A percentile compares a stretch with the other conserved stretches of the same genome.
phyloP scores from a whole-genome alignment of 2,329 filamentous ascomycete species.

The Chrysosporium keratinophilum region DNA sequence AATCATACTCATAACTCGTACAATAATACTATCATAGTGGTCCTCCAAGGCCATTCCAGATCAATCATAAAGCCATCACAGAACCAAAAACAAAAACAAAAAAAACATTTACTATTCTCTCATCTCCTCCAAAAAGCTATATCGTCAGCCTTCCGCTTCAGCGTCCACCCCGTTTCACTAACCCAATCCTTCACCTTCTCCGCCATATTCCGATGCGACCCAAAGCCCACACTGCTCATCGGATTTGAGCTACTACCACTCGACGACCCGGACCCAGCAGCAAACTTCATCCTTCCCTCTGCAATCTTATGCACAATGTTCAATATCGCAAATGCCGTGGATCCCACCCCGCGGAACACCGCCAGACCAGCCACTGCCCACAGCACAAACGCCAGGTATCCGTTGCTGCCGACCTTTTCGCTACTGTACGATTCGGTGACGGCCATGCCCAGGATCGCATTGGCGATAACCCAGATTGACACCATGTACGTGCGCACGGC shows the following conservation, averaged over 20 bases:
- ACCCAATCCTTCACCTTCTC: conserved; percentile 29
- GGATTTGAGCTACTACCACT: conserved; percentile 13
- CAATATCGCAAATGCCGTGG: conserved; percentile 69
- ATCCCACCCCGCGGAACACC: conserved; percentile 76
- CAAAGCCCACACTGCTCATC: conserved; percentile 12
- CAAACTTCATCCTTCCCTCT: conserved; percentile 65
- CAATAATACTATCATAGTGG: not conserved
- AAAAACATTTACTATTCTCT: conserved; percentile 6
- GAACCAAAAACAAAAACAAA: conserved; percentile 1
- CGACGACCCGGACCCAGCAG: conserved; percentile 22
- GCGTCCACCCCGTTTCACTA: conserved; percentile 28
- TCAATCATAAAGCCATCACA: not conserved
- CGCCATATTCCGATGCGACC: conserved; percentile 24
- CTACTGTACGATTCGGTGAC: conserved; percentile 75
- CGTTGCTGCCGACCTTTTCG: conserved; percentile 64
- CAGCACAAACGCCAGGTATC: conserved; percentile 84
- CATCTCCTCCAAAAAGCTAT: conserved; percentile 35
- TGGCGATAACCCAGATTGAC: conserved; percentile 82
- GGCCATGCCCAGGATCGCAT: conserved; percentile 86
- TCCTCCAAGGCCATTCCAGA: conserved; percentile 1
- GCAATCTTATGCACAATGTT: conserved; percentile 75
- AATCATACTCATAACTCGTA: conserved; percentile 4
- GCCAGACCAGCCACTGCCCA: conserved; percentile 84
- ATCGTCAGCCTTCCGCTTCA: conserved; percentile 26
- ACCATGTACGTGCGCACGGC: conserved; percentile 98